These are phyloP conservation scores for Salix suchowensis DNA, from an alignment of 345 rosid species.

Conservation along the genomic window DNA sequence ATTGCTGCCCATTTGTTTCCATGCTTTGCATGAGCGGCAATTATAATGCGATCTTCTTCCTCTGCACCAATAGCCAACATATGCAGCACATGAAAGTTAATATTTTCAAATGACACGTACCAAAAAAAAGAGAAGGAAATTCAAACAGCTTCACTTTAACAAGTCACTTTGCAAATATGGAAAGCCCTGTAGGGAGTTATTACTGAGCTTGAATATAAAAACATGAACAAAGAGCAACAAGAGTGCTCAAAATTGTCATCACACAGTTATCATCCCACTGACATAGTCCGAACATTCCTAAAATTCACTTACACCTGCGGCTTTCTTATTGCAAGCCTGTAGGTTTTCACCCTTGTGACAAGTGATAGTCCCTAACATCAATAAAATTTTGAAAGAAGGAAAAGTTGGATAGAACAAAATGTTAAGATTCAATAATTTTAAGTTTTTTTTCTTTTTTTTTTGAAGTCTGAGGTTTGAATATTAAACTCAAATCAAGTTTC, in stretches of 20 bases:
- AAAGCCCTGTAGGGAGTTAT: neutral
- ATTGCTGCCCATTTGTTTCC: conserved; percentile 97
- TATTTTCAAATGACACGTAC: neutral
- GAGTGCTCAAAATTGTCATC: neutral
- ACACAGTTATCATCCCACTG: neutral
- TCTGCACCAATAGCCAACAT: conserved; percentile 38
- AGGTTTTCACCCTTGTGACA: neutral
- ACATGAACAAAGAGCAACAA: neutral
- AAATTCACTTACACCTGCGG: neutral
- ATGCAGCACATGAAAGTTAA: neutral
- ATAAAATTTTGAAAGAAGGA: neutral
- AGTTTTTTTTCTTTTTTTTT: neutral
- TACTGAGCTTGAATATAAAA: neutral
- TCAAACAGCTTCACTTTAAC: neutral
- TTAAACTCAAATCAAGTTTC: neutral
- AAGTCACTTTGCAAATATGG: neutral
- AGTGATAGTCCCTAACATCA: too few species aligned
- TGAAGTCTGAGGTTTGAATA: neutral
- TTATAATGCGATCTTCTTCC: conserved; percentile 73
- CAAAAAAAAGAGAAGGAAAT: neutral
- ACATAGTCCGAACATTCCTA: neutral
- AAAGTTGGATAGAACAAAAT: neutral
- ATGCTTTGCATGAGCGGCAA: conserved; percentile 58
- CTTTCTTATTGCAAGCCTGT: neutral
- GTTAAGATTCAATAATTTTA: neutral